phyloP scores from a whole-genome alignment of 1,284 basidiomycete species.

The Baeospora myosura region DNA sequence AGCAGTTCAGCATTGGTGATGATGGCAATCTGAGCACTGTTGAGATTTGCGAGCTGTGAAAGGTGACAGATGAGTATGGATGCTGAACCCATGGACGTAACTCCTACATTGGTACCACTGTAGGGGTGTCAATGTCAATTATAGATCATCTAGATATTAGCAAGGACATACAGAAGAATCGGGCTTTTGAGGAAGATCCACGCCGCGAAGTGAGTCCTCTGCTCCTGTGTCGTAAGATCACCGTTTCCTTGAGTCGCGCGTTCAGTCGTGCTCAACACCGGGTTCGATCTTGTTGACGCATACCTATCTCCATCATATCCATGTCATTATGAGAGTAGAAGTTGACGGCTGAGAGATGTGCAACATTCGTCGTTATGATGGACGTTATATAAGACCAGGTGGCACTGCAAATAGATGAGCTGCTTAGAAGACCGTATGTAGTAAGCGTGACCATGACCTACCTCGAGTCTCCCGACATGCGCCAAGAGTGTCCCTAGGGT shows the following conservation, averaged over 20 bases:
- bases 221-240: conserved; percentile 39
- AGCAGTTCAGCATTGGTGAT: conserved; percentile 46
- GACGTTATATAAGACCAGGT: conserved; percentile 42
- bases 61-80: not conserved
- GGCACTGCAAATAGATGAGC: conserved; percentile 22
- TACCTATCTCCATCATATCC: conserved; percentile 58
- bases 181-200: conserved; percentile 53
- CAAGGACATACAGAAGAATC: conserved; percentile 34
- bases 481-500: conserved; percentile 50
- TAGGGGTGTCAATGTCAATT: not conserved
- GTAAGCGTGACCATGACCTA: conserved; percentile 9
- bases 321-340: conserved; percentile 51
- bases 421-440: not conserved
- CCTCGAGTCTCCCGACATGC: conserved; percentile 44
- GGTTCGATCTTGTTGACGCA: not conserved
- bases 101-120: conserved; percentile 42
- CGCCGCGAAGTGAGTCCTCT: conserved; percentile 49
- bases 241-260: conserved; percentile 32
- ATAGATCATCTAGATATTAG: not conserved
- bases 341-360: conserved; percentile 32
- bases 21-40: conserved; percentile 34
- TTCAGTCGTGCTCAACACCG: not conserved
- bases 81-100: not conserved
- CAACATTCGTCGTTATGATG: conserved; percentile 37
- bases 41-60: conserved; percentile 34